These are phyloP conservation scores for Immersiella caudata DNA, from an alignment of 495 filamentous ascomycete genomes.

Conservation along the genomic window DNA sequence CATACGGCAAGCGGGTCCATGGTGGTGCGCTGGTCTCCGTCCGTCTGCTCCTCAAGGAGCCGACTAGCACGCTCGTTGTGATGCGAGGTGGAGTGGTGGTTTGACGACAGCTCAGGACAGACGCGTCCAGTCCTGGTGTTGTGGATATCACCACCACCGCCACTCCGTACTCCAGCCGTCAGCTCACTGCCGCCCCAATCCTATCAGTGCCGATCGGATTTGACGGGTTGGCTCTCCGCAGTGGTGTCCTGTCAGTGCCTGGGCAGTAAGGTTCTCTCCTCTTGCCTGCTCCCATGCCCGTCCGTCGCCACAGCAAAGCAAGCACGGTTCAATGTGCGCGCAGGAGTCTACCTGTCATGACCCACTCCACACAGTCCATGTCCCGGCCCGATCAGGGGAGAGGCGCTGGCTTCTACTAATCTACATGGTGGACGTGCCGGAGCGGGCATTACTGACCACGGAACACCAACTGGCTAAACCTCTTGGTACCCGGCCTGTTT, in stretches of 20 bases:
- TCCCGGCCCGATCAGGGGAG: not conserved
- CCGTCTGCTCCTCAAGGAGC: too few species aligned
- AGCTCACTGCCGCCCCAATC: slow-evolving; percentile 10
- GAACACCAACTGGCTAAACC: not conserved
- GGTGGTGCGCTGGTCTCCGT: too few species aligned
- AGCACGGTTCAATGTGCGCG: not conserved
- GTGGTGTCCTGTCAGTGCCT: too few species aligned
- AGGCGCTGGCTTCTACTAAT: not conserved
- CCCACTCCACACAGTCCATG: not conserved
- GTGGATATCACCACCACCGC: not conserved
- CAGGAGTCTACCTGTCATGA: not conserved
- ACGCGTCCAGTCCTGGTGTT: not conserved
- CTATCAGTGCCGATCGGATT: slow-evolving; percentile 10
- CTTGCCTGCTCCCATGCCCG: too few species aligned
- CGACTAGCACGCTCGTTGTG: too few species aligned
- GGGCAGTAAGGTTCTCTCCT: not conserved
- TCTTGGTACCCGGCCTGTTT: not conserved
- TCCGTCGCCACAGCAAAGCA: not conserved
- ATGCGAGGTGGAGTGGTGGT: too few species aligned
- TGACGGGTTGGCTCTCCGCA: slow-evolving; percentile 1
- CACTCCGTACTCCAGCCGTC: not conserved
- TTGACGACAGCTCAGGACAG: not conserved
- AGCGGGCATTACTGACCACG: too few species aligned
- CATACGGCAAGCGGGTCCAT: too few species aligned
- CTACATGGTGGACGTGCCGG: not conserved